Evolutionary conservation across 2,329 filamentous ascomycete species (phyloP).

Genomic region (Fusarium begoniae): DNA sequence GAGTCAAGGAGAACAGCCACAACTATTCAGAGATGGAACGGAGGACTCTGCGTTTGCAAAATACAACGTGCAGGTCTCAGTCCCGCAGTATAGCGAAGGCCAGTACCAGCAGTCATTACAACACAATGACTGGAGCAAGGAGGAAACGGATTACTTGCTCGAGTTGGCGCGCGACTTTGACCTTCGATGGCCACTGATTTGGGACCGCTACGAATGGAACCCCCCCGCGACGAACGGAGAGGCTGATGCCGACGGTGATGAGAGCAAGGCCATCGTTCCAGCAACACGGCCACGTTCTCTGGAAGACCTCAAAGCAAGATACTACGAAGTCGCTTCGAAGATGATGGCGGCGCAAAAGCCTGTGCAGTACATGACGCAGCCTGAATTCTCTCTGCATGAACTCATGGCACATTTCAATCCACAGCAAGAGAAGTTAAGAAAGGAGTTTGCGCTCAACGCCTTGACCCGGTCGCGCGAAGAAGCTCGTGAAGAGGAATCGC

Average conservation of each 20-base stretch:
- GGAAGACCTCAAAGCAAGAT: conserved; percentile 91
- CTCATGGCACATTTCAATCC: conserved; percentile 89
- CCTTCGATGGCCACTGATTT: conserved; percentile 89
- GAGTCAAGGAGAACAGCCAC: conserved; percentile 20
- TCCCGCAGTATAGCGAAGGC: conserved; percentile 85
- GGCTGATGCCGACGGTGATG: conserved; percentile 55
- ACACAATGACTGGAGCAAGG: conserved; percentile 83
- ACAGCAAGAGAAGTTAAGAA: conserved; percentile 79
- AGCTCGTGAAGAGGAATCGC: conserved; percentile 88
- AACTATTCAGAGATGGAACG: conserved; percentile 40
- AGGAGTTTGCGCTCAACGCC: conserved; percentile 83
- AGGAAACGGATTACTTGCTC: conserved; percentile 94
- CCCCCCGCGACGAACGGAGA: conserved; percentile 57
- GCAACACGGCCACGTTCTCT: conserved; percentile 70
- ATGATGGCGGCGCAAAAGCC: conserved; percentile 85
- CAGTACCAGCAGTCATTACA: conserved; percentile 82
- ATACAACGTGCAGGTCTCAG: conserved; percentile 83
- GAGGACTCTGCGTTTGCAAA: conserved; percentile 80
- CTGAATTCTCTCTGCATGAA: conserved; percentile 85
- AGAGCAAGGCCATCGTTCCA: conserved; percentile 63
- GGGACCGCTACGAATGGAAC: conserved; percentile 87
- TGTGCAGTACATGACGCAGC: conserved; percentile 84
- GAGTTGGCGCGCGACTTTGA: conserved; percentile 79
- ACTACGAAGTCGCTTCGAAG: conserved; percentile 85
- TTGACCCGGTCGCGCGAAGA: conserved; percentile 85